Conservation (phyloP, 495 filamentous ascomycete species). For the Daldinia decipiens region DNA sequence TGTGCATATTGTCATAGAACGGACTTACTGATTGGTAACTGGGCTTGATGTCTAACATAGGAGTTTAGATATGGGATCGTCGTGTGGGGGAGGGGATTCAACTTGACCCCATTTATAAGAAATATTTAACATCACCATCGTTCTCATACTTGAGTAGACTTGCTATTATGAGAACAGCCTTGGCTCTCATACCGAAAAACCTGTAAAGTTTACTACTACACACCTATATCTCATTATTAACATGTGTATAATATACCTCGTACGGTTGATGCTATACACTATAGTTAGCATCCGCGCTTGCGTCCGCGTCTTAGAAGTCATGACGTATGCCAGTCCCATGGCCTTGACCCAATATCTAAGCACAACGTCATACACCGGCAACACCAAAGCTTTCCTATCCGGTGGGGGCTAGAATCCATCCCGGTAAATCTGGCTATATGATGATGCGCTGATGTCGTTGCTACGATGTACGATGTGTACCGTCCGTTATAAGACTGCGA, state of each 20-base stretch:
- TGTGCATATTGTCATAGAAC: too few relatives aligned
- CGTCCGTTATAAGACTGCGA: not conserved
- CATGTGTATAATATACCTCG: not conserved
- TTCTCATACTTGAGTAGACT: too few relatives aligned
- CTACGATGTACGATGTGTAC: slow-evolving; percentile 13
- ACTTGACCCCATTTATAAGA: too few relatives aligned
- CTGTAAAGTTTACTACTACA: too few relatives aligned
- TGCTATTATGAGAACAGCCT: too few relatives aligned
- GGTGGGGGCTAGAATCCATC: slow-evolving; percentile 1
- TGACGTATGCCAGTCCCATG: slow-evolving; percentile 29
- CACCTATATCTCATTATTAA: not conserved
- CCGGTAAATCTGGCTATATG: slow-evolving; percentile 16
- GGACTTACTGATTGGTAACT: too few relatives aligned
- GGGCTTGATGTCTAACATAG: too few relatives aligned
- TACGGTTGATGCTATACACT: too few relatives aligned
- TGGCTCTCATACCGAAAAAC: too few relatives aligned
- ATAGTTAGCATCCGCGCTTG: not conserved
- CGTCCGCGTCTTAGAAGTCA: slow-evolving; percentile 12
- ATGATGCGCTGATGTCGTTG: slow-evolving; percentile 39
- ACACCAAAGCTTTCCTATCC: slow-evolving; percentile 10
- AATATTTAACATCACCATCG: too few relatives aligned
- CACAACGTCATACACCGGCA: slow-evolving; percentile 34
- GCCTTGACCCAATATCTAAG: slow-evolving; percentile 13
- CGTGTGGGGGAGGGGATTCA: too few relatives aligned
- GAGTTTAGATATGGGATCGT: too few relatives aligned